These are phyloP conservation scores for Immersiella caudata DNA, from an alignment of 495 filamentous ascomycete species.

Conservation along the genomic window DNA sequence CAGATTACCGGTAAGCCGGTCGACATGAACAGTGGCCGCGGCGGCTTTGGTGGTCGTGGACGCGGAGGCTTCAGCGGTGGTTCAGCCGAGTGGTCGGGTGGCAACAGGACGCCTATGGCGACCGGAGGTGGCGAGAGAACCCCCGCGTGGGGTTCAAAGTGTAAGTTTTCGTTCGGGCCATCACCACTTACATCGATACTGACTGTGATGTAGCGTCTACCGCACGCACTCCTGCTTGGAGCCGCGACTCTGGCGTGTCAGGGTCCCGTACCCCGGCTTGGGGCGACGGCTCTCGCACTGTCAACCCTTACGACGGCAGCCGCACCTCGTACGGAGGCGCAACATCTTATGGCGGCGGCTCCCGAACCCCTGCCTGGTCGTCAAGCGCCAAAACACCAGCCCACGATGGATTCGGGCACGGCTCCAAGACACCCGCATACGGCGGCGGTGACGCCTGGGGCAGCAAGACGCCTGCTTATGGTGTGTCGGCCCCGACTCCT, in stretches of 20 bases:
- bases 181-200: constrained; percentile 26
- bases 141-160: constrained; percentile 68
- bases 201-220: constrained; percentile 46
- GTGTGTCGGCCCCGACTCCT: constrained; percentile 57
- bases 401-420: constrained; percentile 64
- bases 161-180: constrained; percentile 50
- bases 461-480: constrained; percentile 76
- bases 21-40: constrained; percentile 65
- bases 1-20: constrained; percentile 74
- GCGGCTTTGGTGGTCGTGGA: constrained; percentile 56
- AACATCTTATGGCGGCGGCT: constrained; percentile 61
- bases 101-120: constrained; percentile 70
- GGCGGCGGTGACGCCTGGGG: constrained; percentile 71
- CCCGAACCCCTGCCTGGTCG: constrained; percentile 55
- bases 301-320: constrained; percentile 78
- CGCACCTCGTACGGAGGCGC: constrained; percentile 67
- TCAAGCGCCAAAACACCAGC: constrained; percentile 62
- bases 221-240: constrained; percentile 66
- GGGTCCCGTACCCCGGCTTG: constrained; percentile 75
- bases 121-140: constrained; percentile 63
- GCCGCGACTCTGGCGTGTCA: constrained; percentile 52
- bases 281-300: constrained; percentile 75
- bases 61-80: constrained; percentile 52
- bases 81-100: constrained; percentile 46
- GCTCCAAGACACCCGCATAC: constrained; percentile 73